These are phyloP conservation scores for Arachis stenosperma DNA, from an alignment of 306 rosid genomes.

Conservation along the genomic window DNA sequence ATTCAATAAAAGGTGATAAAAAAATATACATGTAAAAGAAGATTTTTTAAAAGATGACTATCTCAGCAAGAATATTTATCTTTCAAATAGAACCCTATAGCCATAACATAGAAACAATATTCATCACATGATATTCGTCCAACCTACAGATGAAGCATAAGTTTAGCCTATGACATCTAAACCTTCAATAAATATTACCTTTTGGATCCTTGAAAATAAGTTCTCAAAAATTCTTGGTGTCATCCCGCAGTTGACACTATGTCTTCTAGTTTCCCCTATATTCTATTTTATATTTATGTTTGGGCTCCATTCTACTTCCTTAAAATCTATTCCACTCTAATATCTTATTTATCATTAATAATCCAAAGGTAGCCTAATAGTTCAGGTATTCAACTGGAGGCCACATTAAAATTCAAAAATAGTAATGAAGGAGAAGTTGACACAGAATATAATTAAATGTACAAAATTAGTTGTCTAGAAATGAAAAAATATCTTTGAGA, in stretches of 20 bases:
- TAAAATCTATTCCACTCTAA: too few relatives aligned
- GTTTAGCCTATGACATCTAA: constrained; percentile 8
- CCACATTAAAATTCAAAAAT: too few relatives aligned
- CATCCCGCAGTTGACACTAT: constrained; percentile 97
- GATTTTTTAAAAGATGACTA: background rate
- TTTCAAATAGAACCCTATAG: background rate
- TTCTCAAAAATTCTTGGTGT: constrained; percentile 97
- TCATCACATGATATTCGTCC: constrained; percentile 15
- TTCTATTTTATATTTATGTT: too few relatives aligned
- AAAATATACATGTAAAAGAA: constrained; percentile 21
- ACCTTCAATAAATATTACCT: constrained; percentile 53
- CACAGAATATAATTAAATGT: too few relatives aligned
- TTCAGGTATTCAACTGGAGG: too few relatives aligned
- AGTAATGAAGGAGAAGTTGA: too few relatives aligned
- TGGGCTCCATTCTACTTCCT: too few relatives aligned
- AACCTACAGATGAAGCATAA: background rate
- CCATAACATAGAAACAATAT: too few relatives aligned
- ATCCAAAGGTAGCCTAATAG: too few relatives aligned
- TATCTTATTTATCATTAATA: too few relatives aligned
- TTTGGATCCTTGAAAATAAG: constrained; percentile 87
- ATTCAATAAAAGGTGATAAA: background rate
- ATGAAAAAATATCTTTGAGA: too few relatives aligned
- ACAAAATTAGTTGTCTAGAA: too few relatives aligned
- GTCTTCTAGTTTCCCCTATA: constrained; percentile 84
- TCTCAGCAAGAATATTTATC: constrained; percentile 18